phyloP scores from a whole-genome alignment of 129 eudicot species.

The Silybum marianum region DNA sequence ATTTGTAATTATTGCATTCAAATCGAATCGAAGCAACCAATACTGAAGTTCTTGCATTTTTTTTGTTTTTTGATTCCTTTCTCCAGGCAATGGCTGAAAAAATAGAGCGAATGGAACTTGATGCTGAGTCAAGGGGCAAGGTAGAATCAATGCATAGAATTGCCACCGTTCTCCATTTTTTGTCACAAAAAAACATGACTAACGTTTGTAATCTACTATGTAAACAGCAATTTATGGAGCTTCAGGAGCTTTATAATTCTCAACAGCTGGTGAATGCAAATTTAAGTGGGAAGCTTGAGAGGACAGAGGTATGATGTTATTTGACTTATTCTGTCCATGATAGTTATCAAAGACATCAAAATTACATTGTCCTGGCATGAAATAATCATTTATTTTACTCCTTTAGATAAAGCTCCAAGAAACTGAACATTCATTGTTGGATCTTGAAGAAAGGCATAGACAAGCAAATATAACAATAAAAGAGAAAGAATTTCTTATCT shows the following conservation, averaged over 20 bases:
- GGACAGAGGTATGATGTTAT: conserved; percentile 68
- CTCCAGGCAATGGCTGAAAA: conserved; percentile 89
- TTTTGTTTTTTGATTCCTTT: not conserved
- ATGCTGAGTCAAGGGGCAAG: conserved; percentile 89
- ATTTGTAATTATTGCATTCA: conserved; percentile 8
- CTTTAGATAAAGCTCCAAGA: conserved; percentile 87
- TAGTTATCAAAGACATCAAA: not conserved
- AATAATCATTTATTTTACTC: conserved; percentile 14
- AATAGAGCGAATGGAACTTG: conserved; percentile 95
- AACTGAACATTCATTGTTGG: conserved; percentile 85
- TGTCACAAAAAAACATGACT: not conserved
- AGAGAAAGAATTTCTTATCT: conserved; percentile 88
- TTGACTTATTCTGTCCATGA: not conserved
- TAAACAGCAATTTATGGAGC: conserved; percentile 84
- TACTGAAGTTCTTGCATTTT: not conserved
- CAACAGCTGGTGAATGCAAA: conserved; percentile 77
- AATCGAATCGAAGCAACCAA: not conserved
- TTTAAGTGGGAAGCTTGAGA: conserved; percentile 78
- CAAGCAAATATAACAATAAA: conserved; percentile 94
- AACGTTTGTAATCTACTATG: conserved; percentile 7
- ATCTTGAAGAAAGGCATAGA: conserved; percentile 89
- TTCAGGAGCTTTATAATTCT: conserved; percentile 77
- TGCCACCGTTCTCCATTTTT: not conserved
- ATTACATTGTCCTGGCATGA: not conserved
- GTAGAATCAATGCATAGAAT: conserved; percentile 38